Percentiles rank a stretch among this genome's conserved stretches.
phyloP scores from a whole-genome alignment of 352 stramenopile species.

The Phytophthora constricta region DNA sequence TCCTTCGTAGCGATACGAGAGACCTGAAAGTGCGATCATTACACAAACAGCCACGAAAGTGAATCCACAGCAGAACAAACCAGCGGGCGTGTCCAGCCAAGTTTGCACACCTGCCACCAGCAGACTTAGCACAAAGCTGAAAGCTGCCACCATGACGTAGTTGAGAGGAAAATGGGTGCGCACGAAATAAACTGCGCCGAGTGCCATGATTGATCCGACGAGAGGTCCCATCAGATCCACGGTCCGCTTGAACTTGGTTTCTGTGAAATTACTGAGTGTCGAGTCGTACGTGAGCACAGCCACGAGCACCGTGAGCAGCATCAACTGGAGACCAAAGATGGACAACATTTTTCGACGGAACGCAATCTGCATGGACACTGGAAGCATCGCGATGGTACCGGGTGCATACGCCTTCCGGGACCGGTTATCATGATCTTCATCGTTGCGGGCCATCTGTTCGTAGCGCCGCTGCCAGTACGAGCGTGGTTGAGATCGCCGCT shows the following conservation, averaged over 20 bases:
- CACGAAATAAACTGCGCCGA: conserved; percentile 47
- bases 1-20: conserved; percentile 34
- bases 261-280: conserved; percentile 29
- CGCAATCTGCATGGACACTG: conserved; percentile 46
- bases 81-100: conserved; percentile 50
- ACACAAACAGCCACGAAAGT: conserved; percentile 46
- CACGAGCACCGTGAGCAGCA: conserved; percentile 45
- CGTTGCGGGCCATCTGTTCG: conserved; percentile 25
- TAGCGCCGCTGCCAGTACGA: conserved; percentile 41
- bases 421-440: conserved; percentile 20
- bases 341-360: conserved; percentile 58
- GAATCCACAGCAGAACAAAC: conserved; percentile 52
- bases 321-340: conserved; percentile 52
- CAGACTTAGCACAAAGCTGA: conserved; percentile 45
- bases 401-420: conserved; percentile 27
- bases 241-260: conserved; percentile 29
- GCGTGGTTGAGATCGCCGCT: conserved; percentile 3
- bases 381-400: conserved; percentile 44
- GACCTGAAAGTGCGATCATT: conserved; percentile 46
- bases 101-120: conserved; percentile 51
- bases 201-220: conserved; percentile 31
- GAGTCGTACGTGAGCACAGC: conserved; percentile 38
- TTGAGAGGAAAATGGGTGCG: conserved; percentile 54
- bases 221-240: conserved; percentile 37
- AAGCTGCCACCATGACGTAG: conserved; percentile 52